Base-by-base conservation (phyloP, 441 rosid species). In the Eutrema salsugineum region DNA sequence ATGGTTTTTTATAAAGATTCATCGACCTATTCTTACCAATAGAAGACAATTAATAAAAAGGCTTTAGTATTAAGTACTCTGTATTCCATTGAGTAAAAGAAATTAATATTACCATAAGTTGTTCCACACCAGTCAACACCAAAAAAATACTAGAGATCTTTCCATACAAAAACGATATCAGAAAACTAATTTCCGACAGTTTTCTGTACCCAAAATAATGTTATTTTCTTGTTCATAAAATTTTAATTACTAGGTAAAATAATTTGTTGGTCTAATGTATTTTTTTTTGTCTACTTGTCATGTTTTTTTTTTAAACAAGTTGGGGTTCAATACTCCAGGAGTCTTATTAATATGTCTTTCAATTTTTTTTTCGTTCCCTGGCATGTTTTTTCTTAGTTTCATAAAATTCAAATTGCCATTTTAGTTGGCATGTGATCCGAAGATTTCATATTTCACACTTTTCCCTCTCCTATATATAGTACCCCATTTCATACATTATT, bases 391-490 rank as follows among this genome's bases (percentile, higher is more conserved):
- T 8, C 36, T 8, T 62, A 15, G 0, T 17, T 47, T 20, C 36
- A 24, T 14, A 46, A 39, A 43, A 33, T 19, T 9, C 2, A 49
- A 46, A 8, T 17, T n/a, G 33, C 38, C 22, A 60, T 14, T 20
- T 20, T 40, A 11, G 17, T 28, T 16, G 60, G 28, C 44, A 36
- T 61, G 27, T 5, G 27, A 30, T 57, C 72, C 39, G 16, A 73
- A 30, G 30, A 65, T 38, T 8, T 66, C 22, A 49, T 59, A 10
- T 2, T 11, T 50, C 40, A 15, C 44, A 50, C 14, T 43, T 16
- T 46, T 6, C 8, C 30, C 2, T 42, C 57, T 42, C 57, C 69
- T 75, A 68, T 75, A 75, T 51, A 62, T 51, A 75, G 64, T 19
- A 56, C 14, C 3, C 60, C 40, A n/a, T 50, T 38, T 15, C 47